A percentile compares a stretch with the other conserved stretches of the same genome.
Evolutionary conservation across 2,329 filamentous ascomycete species (phyloP).

Genomic region (Apiospora phragmitis): DNA sequence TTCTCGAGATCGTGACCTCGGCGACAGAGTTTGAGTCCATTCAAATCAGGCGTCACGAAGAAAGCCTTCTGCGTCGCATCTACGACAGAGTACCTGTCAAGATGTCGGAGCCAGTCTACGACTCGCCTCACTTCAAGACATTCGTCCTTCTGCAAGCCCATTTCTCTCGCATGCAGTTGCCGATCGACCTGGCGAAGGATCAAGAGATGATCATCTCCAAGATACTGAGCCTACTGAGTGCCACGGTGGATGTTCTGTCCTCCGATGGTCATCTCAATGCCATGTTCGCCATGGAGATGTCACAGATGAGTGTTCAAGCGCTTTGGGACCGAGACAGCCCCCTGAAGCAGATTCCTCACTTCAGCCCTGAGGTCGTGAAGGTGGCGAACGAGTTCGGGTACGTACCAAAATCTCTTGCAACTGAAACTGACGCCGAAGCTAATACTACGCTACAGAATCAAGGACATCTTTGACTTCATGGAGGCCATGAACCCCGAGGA

Average conservation of each 20-base stretch:
- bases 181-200: slow-evolving; percentile 93
- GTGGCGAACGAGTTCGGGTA: slow-evolving; percentile 78
- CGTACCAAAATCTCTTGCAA: slow-evolving; percentile 31
- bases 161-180: slow-evolving; percentile 95
- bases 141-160: slow-evolving; percentile 97
- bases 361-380: slow-evolving; percentile 79
- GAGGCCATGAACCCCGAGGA: slow-evolving; percentile 97
- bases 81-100: slow-evolving; percentile 96
- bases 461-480: slow-evolving; percentile 97
- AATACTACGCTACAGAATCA: slow-evolving; percentile 58
- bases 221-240: slow-evolving; percentile 83
- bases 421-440: background rate
- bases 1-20: slow-evolving; percentile 94
- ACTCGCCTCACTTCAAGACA: slow-evolving; percentile 97
- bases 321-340: slow-evolving; percentile 99
- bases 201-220: slow-evolving; percentile 86
- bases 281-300: slow-evolving; percentile 99
- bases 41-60: slow-evolving; percentile 91
- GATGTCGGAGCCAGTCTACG: slow-evolving; percentile 81
- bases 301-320: slow-evolving; percentile 96
- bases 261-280: slow-evolving; percentile 96
- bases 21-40: slow-evolving; percentile 96
- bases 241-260: slow-evolving; percentile 91
- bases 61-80: slow-evolving; percentile 81
- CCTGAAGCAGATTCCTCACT: slow-evolving; percentile 96